Percentiles rank a stretch among this genome's conserved stretches.
phyloP scores from a whole-genome alignment of 2,329 filamentous ascomycete genomes.

The Mycosphaerella sp. region DNA sequence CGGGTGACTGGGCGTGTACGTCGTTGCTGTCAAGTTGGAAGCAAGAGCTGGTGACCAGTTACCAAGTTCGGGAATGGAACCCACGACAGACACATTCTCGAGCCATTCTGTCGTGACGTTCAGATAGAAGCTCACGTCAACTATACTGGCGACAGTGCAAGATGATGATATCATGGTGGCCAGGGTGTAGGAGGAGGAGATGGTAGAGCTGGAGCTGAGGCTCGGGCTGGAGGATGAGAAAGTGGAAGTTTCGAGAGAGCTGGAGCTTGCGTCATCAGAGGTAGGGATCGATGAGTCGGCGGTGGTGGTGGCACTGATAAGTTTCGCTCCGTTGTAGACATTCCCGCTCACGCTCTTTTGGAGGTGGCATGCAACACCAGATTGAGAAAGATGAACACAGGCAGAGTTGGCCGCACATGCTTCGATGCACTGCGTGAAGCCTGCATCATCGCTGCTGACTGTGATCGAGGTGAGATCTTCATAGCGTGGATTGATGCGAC shows the following conservation, averaged over 20 bases:
- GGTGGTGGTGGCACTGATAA: constrained; percentile 32
- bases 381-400: constrained; percentile 16
- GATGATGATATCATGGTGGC: constrained; percentile 27
- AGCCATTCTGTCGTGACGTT: constrained; percentile 53
- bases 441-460: constrained; percentile 5
- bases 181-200: constrained; percentile 15
- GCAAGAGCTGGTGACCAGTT: constrained; percentile 52
- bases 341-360: constrained; percentile 21
- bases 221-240: constrained; percentile 20
- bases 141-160: constrained; percentile 30
- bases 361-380: constrained; percentile 29
- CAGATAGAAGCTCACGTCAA: constrained; percentile 59
- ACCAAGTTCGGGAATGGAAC: constrained; percentile 54
- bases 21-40: constrained; percentile 50
- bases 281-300: too few relatives aligned
- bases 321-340: constrained; percentile 15
- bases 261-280: constrained; percentile 37
- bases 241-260: constrained; percentile 24
- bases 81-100: constrained; percentile 60
- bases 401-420: constrained; percentile 8
- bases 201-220: too few relatives aligned
- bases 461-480: constrained; percentile 23
- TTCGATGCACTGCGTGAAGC: constrained; percentile 16
- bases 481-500: constrained; percentile 26
- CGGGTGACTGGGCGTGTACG: constrained; percentile 54